Evolutionary conservation across 2,329 filamentous ascomycete species (phyloP).

Genomic region (Stagonosporopsis cucurbitacearum): DNA sequence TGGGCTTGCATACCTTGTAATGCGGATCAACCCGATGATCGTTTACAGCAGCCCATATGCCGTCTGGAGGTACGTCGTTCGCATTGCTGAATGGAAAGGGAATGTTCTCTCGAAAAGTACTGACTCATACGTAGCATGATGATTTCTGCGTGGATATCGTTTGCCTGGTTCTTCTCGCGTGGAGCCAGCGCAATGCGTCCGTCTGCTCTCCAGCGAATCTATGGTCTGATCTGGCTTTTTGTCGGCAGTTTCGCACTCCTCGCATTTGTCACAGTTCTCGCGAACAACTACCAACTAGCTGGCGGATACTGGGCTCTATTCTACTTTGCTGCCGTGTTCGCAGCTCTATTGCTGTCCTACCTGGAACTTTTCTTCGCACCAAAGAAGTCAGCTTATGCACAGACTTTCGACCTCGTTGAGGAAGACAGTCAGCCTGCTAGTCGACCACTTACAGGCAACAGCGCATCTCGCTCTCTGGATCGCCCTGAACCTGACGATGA

Average conservation of each 20-base stretch:
- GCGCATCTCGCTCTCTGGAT: conserved; percentile 42
- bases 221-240: conserved; percentile 85
- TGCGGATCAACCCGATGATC: conserved; percentile 86
- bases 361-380: conserved; percentile 78
- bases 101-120: neutral
- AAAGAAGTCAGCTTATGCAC: conserved; percentile 72
- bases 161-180: conserved; percentile 82
- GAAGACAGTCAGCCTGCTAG: conserved; percentile 40
- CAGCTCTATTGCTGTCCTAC: conserved; percentile 76
- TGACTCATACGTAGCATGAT: conserved; percentile 66
- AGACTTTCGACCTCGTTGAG: conserved; percentile 53
- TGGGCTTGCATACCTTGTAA: conserved; percentile 74
- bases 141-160: conserved; percentile 77
- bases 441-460: conserved; percentile 44
- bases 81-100: neutral
- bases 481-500: conserved; percentile 47
- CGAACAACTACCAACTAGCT: conserved; percentile 74
- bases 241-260: conserved; percentile 74
- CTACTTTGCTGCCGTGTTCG: conserved; percentile 75
- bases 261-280: conserved; percentile 75
- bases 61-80: conserved; percentile 67
- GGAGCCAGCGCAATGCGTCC: conserved; percentile 81
- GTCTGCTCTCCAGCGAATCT: conserved; percentile 83
- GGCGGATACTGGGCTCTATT: conserved; percentile 84
- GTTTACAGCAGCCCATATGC: conserved; percentile 88